Percentiles rank a stretch among this genome's conserved stretches.
phyloP scores from a whole-genome alignment of 768 basidiomycete genomes.

The Daedalea quercina region DNA sequence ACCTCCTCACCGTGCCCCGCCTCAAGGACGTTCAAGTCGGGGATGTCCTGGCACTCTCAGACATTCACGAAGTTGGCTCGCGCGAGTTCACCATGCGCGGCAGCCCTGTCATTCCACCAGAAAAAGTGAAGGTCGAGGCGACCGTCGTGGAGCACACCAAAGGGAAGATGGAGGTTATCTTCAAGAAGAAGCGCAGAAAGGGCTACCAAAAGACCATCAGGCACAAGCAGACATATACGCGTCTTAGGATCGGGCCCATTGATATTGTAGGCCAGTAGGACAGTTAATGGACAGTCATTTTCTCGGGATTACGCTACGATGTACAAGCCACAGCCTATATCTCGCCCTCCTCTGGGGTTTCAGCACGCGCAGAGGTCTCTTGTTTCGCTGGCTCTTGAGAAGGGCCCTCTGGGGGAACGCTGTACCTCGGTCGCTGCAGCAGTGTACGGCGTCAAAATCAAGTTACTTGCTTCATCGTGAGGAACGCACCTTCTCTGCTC shows the following conservation, averaged over 20 bases:
- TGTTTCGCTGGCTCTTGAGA: constrained; percentile 33
- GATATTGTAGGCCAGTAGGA: constrained; percentile 32
- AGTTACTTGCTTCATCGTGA: constrained; percentile 1
- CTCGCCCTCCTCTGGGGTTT: constrained; percentile 86
- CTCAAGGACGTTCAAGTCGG: constrained; percentile 84
- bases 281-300: constrained; percentile 11
- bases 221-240: constrained; percentile 94
- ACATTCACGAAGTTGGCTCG: constrained; percentile 92
- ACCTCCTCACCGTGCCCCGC: constrained; percentile 89
- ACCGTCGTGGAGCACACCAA: constrained; percentile 99
- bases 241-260: constrained; percentile 86
- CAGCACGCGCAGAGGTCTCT: constrained; percentile 38
- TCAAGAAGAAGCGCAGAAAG: constrained; percentile 98
- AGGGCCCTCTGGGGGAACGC: constrained; percentile 36
- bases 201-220: constrained; percentile 92
- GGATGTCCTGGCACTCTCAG: constrained; percentile 72
- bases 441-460: not conserved
- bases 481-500: constrained; percentile 57
- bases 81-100: constrained; percentile 90
- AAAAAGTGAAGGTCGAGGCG: constrained; percentile 67
- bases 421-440: constrained; percentile 16
- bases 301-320: not conserved
- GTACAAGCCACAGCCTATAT: constrained; percentile 37
- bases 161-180: constrained; percentile 81
- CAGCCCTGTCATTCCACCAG: constrained; percentile 59